Conservation (phyloP, 2,329 filamentous ascomycete species). For the Hypoxylon sp. region DNA sequence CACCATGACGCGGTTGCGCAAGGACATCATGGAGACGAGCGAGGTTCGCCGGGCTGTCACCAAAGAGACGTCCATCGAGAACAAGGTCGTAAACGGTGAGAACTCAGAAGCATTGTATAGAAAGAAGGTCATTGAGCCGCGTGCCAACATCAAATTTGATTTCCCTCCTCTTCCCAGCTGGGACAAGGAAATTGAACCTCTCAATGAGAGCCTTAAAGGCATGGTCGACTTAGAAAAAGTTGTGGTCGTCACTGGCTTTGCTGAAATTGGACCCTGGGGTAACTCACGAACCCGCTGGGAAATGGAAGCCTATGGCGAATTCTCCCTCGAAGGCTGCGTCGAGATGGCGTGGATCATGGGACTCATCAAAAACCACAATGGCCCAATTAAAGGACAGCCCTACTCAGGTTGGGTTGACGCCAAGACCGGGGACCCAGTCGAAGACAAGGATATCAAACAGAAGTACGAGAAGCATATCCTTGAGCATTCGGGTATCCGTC, state of each 20-base stretch:
- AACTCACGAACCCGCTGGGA: constrained; percentile 99
- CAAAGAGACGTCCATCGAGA: constrained; percentile 96
- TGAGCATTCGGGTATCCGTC: constrained; percentile 95
- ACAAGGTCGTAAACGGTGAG: constrained; percentile 96
- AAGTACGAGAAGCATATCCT: constrained; percentile 98
- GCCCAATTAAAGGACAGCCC: constrained; percentile 92
- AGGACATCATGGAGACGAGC: constrained; percentile 94
- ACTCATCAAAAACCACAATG: constrained; percentile 98
- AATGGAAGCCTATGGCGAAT: constrained; percentile 97
- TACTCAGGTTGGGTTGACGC: constrained; percentile 98
- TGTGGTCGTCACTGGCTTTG: constrained; percentile 96
- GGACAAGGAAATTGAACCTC: constrained; percentile 89
- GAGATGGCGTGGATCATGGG: constrained; percentile 99
- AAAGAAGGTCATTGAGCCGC: constrained; percentile 92
- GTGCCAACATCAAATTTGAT: constrained; percentile 97
- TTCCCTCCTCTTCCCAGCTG: constrained; percentile 93
- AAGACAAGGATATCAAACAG: constrained; percentile 96
- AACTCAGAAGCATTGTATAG: constrained; percentile 93
- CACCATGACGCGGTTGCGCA: constrained; percentile 91
- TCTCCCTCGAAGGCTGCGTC: constrained; percentile 96
- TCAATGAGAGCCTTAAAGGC: constrained; percentile 90
- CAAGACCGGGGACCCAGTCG: constrained; percentile 94
- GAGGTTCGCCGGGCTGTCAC: constrained; percentile 94
- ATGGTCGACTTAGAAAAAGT: constrained; percentile 99
- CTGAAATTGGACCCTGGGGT: constrained; percentile 97